These are phyloP conservation scores for Ceratobasidium sp. DNA, from an alignment of 1,284 basidiomycete species.

Conservation along the genomic window DNA sequence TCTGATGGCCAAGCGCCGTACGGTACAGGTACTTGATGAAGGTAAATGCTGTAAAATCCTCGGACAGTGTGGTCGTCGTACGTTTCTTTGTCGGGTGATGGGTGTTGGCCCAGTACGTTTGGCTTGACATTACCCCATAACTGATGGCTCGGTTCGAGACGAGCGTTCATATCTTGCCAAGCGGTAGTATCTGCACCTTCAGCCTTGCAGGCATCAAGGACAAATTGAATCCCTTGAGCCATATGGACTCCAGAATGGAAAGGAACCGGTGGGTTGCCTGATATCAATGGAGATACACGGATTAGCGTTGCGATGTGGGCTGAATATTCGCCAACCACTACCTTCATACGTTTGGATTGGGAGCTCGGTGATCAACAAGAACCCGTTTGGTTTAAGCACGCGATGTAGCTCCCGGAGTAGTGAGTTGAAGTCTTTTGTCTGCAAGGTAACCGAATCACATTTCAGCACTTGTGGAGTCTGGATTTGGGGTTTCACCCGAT, in stretches of 20 bases:
- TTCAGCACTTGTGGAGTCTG: neutral
- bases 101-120: neutral
- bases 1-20: slow-evolving; percentile 14
- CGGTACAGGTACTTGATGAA: neutral
- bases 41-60: slow-evolving; percentile 16
- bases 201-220: neutral
- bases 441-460: neutral
- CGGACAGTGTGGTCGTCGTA: neutral
- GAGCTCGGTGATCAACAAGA: neutral
- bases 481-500: too few relatives aligned
- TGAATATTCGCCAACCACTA: too few relatives aligned
- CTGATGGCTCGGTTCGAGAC: slow-evolving; percentile 10
- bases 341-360: neutral
- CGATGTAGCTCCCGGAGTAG: slow-evolving; percentile 8
- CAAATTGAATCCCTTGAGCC: neutral
- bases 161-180: slow-evolving; percentile 9
- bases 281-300: too few relatives aligned
- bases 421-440: neutral
- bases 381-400: slow-evolving; percentile 10
- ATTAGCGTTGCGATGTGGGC: too few relatives aligned
- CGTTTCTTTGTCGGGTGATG: neutral
- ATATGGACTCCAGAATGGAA: neutral
- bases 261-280: neutral
- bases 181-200: neutral
- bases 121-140: neutral